Evolutionary conservation across 805 yeast genomes (phyloP), one percentile per base, ranked within the genome.

Genomic region (Peterozyma toletana): DNA sequence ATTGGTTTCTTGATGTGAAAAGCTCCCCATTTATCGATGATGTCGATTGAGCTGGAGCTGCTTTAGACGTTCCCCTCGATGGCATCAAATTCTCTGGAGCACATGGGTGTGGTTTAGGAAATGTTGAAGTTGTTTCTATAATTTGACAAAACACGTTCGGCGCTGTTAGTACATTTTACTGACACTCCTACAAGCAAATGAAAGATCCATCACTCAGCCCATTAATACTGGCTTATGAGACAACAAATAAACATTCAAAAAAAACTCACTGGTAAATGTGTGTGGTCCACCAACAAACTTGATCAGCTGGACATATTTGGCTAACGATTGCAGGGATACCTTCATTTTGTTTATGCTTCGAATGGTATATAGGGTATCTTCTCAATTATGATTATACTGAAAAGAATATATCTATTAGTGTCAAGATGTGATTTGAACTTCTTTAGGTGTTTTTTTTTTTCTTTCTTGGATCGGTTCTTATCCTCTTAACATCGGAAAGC

Each of bases 201-300:
- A 11, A 5, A 35, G 27, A 16, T 30, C n/a, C 30, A 27, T 5
- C 6, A 11, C 15, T 29, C 31, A 15, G 21, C 13, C 6, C 5
- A 37, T 3, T 11, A 17, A n/a, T 4, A 16, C 14, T 17, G 11
- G 29, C 13, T 15, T 16, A 14, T 13, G 18, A 16, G 3, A 21
- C 5, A 38, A 11, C 21, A 27, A 33, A 53, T 5, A 47, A 9
- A 14, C 13, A 2, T 11, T 9, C 17, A 17, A 13, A 31, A 46
- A 27, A 34, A 35, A 71, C 78, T 45, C 65, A 67, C 80, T 70
- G 51, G 68, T 62, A 46, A 67, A 59, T 30, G 68, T 57, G 60
- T 82, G 87, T 40, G 88, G 83, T 39, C 89, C 89, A 36, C 97
- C 96, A 39, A 88, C 76, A 59, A 91, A 91, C 57, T 83, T 84